Evolutionary conservation across 345 rosid species (phyloP), one percentile per base, ranked within the genome.

Genomic region (Moringa oleifera): DNA sequence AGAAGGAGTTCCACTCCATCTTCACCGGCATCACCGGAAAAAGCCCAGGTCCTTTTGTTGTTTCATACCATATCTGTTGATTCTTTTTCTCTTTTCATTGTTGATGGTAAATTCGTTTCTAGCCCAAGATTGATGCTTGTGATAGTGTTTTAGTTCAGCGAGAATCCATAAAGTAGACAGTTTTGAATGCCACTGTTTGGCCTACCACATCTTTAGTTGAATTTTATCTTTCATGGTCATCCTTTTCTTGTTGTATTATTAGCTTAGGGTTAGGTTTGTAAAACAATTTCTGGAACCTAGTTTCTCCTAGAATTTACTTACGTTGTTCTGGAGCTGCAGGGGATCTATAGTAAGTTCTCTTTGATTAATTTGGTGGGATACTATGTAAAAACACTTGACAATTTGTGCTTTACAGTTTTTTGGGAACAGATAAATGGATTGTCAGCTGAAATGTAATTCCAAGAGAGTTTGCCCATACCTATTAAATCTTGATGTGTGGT

Each of bases 11-110:
- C 76, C 79, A 69, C 53, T 71, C 77, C 24, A 61, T 94, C 71
- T 94, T 86, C 86, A 56, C 73, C 19, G 85, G 73, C 71, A 75
- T 86, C 79, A 72, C 90, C 46, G 86, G 84, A 4, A 77, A 71
- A 57, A 72, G 70, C 73, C 72, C 87, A 62, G 88, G 98, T 90
- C 36, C 47, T 28, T 25, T 28, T 41, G 25, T 53, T 46, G 13
- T 13, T 41, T n/a, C n/a, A n/a, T n/a, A n/a, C n/a, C n/a, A n/a
- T n/a, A n/a, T 25, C 0, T 16, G 28, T 17, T 13, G 4, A 21
- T 20, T 53, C 18, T 50, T 20, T 51, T 20, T 9, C 21, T 15
- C 0, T 21, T 41, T n/a, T 51, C 7, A 6, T 58, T 55, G 10
- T 16, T 41, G n/a, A n/a, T n/a, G n/a, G n/a, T n/a, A 33, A 4